Evolutionary conservation across 176 grass and related monocot genomes (phyloP).

Genomic region (barley (Hordeum vulgare)): DNA sequence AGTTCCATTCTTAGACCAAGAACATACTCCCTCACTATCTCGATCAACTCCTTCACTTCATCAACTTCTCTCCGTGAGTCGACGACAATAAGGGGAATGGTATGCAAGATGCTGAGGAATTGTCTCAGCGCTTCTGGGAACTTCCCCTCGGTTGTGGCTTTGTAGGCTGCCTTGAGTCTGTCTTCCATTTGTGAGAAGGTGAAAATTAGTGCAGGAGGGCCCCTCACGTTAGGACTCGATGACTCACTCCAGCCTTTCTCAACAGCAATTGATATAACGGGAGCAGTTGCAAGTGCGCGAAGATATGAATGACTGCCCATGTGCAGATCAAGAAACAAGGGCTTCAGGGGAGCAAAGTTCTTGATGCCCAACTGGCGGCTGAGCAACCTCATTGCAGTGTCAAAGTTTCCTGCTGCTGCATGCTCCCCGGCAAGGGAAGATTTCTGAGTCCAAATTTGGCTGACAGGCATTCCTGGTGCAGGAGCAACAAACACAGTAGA

Average conservation of each 20-base stretch:
- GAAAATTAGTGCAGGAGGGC: slow-evolving; percentile 77
- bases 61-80: slow-evolving; percentile 91
- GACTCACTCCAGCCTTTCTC: slow-evolving; percentile 95
- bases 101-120: slow-evolving; percentile 82
- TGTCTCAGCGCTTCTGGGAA: slow-evolving; percentile 81
- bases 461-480: slow-evolving; percentile 83
- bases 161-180: slow-evolving; percentile 83
- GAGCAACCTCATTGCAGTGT: slow-evolving; percentile 88
- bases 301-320: slow-evolving; percentile 79
- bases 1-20: slow-evolving; percentile 88
- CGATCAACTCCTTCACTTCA: slow-evolving; percentile 93
- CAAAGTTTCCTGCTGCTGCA: slow-evolving; percentile 84
- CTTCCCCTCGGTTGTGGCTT: slow-evolving; percentile 76
- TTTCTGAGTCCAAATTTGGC: slow-evolving; percentile 93
- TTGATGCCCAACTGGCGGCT: slow-evolving; percentile 88
- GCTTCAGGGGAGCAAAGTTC: slow-evolving; percentile 81
- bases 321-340: slow-evolving; percentile 72
- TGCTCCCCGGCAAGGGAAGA: slow-evolving; percentile 97
- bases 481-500: slow-evolving; percentile 67
- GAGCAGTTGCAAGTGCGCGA: slow-evolving; percentile 45
- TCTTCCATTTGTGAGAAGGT: slow-evolving; percentile 92
- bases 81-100: slow-evolving; percentile 75
- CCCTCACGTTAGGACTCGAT: slow-evolving; percentile 82
- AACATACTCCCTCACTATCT: slow-evolving; percentile 87
- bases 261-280: slow-evolving; percentile 74